Base-by-base conservation (phyloP, 108 stramenopile genomes). In the Schizochytrium sp. region DNA sequence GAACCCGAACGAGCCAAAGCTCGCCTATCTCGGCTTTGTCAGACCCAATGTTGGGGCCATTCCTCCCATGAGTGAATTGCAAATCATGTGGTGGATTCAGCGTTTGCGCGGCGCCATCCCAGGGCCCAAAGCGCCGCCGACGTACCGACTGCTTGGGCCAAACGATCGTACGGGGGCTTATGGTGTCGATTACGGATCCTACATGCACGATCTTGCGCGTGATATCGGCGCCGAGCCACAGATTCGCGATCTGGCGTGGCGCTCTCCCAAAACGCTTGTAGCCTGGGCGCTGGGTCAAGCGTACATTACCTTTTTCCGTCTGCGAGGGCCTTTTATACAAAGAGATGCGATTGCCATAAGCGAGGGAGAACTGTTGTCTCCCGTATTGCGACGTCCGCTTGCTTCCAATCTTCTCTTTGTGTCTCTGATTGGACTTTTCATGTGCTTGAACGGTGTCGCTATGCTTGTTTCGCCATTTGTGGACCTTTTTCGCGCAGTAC, bases 111-210 rank as follows among this genome's bases (percentile, higher is more conserved):
- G 63, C 63, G 41, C 10, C 63, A 34, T 43, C 41, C 12, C 63
- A 2, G 63, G 23, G n/a, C 57, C 55, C 58, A 34, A 4, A 1
- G 55, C 25, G 6, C 5, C 87, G 23, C 57, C 87, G 44, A 21
- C 87, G 53, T 87, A 87, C 23, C 87, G 53, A 8, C 41, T 58
- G 34, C 87, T 87, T 12, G 51, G 48, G 14, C 28, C 29, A 57
- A 87, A 87, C 16, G 34, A 55, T 5, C 55, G 21, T 5, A 44
- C 21, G 0, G 55, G 34, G 25, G 28, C 60, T 8, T 29, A 60
- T 23, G 55, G 55, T 16, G 87, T 87, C 14, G 87, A 87, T 58
- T 87, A 87, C 87, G 87, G 87, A 10, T 19, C 57, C 57, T 87
- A 87, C 87, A 87, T 87, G 87, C 57, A 58, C 59, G 19, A 28